Conservation (phyloP, 164 flowering plant genomes). For the Magnolia sinica region DNA sequence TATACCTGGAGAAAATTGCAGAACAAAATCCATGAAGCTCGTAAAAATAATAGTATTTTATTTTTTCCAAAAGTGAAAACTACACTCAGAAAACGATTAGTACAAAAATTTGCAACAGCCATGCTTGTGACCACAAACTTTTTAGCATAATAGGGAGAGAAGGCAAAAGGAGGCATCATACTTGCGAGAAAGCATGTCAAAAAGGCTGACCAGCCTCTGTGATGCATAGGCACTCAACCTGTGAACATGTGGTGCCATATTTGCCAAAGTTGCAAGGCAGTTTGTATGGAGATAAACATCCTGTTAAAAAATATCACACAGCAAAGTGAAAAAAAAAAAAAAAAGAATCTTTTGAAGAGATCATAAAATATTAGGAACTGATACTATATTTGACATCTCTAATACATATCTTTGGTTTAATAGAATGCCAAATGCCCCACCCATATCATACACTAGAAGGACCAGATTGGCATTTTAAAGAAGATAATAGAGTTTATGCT, state of each 20-base stretch:
- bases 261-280: conserved; percentile 94
- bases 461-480: too few relatives aligned
- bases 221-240: conserved; percentile 94
- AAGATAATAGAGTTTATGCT: too few relatives aligned
- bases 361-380: background rate
- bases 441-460: too few relatives aligned
- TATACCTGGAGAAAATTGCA: conserved; percentile 47
- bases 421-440: background rate
- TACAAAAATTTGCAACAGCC: background rate
- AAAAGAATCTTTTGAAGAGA: background rate
- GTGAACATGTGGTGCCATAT: conserved; percentile 97
- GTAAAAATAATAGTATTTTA: background rate
- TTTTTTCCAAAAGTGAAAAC: background rate
- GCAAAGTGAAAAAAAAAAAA: background rate
- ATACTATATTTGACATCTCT: background rate
- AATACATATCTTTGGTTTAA: background rate
- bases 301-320: conserved; percentile 32
- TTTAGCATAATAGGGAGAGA: background rate
- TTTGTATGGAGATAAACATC: conserved; percentile 96
- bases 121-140: background rate
- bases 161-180: conserved; percentile 29
- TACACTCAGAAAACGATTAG: background rate
- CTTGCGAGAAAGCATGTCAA: conserved; percentile 96
- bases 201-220: conserved; percentile 93
- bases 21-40: background rate